These are phyloP conservation scores for Pythium dissotocum DNA, from an alignment of 352 stramenopile genomes.

Conservation along the genomic window DNA sequence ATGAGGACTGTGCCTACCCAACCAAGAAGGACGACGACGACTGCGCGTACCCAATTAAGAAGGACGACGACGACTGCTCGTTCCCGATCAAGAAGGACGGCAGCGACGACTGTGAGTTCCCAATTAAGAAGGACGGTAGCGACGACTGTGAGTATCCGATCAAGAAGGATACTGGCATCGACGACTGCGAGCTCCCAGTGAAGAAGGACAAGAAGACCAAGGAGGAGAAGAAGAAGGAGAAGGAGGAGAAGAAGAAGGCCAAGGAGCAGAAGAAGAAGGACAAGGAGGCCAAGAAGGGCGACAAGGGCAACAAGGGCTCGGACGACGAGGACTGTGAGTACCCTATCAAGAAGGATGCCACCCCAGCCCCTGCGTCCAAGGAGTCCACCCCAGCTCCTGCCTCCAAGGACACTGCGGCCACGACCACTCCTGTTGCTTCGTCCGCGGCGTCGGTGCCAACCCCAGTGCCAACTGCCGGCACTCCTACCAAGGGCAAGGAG, in stretches of 20 bases:
- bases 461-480: not conserved
- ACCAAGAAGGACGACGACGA: constrained; percentile 26
- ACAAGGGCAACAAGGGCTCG: not conserved
- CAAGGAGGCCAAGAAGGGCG: constrained; percentile 16
- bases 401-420: not conserved
- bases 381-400: not conserved
- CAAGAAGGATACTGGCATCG: not conserved
- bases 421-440: not conserved
- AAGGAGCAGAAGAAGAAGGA: constrained; percentile 18
- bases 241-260: constrained; percentile 14
- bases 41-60: constrained; percentile 28
- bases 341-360: constrained; percentile 12
- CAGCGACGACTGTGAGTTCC: constrained; percentile 26
- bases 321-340: constrained; percentile 22
- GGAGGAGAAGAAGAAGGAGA: not conserved
- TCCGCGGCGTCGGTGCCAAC: not conserved
- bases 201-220: not conserved
- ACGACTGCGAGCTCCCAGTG: constrained; percentile 23
- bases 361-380: not conserved
- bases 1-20: constrained; percentile 20
- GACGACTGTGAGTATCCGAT: no score
- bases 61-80: constrained; percentile 20
- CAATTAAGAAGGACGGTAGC: constrained; percentile 16
- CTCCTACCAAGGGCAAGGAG: constrained; percentile 12
- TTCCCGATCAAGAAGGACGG: constrained; percentile 22